Evolutionary conservation across 306 rosid species (phyloP).

Genomic region (Corylus heterophylla): DNA sequence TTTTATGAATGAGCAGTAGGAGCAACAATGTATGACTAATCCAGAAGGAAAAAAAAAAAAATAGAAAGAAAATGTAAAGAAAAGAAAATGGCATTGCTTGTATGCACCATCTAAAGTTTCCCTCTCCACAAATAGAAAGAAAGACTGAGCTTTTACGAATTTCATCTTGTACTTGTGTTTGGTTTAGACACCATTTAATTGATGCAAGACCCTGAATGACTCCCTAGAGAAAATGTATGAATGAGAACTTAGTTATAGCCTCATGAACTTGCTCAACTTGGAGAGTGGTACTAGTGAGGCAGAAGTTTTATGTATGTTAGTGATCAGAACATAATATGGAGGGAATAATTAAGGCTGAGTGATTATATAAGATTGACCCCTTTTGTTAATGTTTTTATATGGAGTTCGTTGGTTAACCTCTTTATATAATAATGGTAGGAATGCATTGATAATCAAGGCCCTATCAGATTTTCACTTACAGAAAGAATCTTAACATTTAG

Average conservation of each 20-base stretch:
- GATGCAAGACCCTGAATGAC: neutral
- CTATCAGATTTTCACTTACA: neutral
- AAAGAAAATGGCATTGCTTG: neutral
- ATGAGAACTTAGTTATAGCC: neutral
- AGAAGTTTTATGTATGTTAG: neutral
- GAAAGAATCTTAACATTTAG: neutral
- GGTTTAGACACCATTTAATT: neutral
- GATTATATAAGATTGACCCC: neutral
- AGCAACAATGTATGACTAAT: neutral
- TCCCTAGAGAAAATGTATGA: neutral
- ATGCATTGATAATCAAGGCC: neutral
- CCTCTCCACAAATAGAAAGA: neutral
- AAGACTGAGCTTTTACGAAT: neutral
- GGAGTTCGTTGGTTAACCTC: neutral
- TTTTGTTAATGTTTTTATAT: neutral
- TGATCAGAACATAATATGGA: neutral
- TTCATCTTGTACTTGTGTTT: neutral
- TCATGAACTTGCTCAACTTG: neutral
- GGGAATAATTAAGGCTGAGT: neutral
- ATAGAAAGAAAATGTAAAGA: neutral
- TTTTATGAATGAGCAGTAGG: neutral
- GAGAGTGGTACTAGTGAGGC: neutral
- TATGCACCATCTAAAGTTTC: neutral
- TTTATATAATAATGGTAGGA: neutral
- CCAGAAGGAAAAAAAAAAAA: neutral